phyloP scores from a whole-genome alignment of 2,329 filamentous ascomycete genomes.

The Cryphonectria naterciae region DNA sequence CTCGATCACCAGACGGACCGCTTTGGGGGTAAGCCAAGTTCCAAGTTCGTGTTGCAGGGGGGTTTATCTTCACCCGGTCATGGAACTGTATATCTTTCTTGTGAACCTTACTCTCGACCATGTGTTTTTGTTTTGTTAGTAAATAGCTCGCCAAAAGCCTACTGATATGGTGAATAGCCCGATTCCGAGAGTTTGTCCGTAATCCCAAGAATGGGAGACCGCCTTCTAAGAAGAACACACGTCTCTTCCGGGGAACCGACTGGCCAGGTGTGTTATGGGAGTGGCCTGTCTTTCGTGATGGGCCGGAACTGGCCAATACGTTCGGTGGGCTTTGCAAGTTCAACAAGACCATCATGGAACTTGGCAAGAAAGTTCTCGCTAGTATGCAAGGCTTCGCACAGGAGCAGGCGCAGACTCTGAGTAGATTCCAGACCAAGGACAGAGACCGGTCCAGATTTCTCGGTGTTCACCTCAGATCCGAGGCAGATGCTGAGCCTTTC shows the following conservation, averaged over 20 bases:
- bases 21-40: slow-evolving; percentile 36
- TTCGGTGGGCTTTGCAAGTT: slow-evolving; percentile 48
- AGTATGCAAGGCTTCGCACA: slow-evolving; percentile 41
- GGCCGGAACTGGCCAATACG: slow-evolving; percentile 49
- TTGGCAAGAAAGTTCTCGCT: slow-evolving; percentile 44
- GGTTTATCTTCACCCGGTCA: too few species aligned
- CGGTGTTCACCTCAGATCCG: slow-evolving; percentile 51
- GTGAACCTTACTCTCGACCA: not conserved
- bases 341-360: slow-evolving; percentile 44
- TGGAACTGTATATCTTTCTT: too few species aligned
- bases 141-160: too few species aligned
- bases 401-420: not conserved
- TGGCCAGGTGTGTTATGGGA: slow-evolving; percentile 50
- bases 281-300: slow-evolving; percentile 51
- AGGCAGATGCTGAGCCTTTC: slow-evolving; percentile 48
- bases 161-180: slow-evolving; percentile 32
- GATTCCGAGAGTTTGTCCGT: slow-evolving; percentile 39
- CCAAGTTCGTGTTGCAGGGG: not conserved
- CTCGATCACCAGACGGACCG: slow-evolving; percentile 47
- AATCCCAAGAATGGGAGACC: slow-evolving; percentile 30
- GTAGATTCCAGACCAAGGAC: not conserved
- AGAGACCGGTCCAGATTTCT: slow-evolving; percentile 37
- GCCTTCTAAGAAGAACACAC: slow-evolving; percentile 36
- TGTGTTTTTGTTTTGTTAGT: not conserved
- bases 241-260: slow-evolving; percentile 43